Conservation (phyloP, 441 rosid genomes). For the Pelargonium australe region DNA sequence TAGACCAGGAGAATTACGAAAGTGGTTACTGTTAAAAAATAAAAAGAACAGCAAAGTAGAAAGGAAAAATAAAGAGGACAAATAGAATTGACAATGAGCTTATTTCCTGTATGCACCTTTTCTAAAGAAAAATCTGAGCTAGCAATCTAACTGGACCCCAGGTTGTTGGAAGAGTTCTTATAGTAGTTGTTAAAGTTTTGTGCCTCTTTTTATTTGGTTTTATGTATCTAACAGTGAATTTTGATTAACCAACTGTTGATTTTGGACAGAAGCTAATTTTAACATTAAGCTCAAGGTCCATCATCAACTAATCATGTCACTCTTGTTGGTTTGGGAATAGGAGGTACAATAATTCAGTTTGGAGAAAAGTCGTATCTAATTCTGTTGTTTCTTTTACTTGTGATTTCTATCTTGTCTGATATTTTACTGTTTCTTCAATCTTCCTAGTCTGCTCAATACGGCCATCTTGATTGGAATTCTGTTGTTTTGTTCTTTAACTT, state of each 20-base stretch:
- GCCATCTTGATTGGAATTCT: neutral
- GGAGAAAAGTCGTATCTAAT: neutral
- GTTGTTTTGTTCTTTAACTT: constrained; percentile 1
- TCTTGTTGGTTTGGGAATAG: neutral
- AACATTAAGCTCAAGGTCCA: neutral
- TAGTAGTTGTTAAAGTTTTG: too few relatives aligned
- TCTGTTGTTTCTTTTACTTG: neutral
- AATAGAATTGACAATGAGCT: too few relatives aligned
- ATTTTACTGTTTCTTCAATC: constrained; percentile 3
- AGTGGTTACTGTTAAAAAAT: too few relatives aligned
- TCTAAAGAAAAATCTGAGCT: too few relatives aligned
- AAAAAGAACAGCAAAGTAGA: too few relatives aligned
- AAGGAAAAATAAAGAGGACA: too few relatives aligned
- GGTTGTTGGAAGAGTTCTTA: too few relatives aligned
- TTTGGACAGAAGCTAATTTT: constrained; percentile 1
- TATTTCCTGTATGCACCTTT: too few relatives aligned
- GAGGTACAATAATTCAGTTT: neutral
- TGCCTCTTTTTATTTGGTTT: neutral
- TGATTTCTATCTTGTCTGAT: neutral
- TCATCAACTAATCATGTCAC: neutral
- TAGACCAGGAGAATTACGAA: too few relatives aligned
- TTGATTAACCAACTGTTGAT: neutral
- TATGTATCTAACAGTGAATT: neutral
- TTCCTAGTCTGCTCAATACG: neutral
- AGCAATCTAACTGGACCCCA: too few relatives aligned